Conservation (phyloP, 208 protist species). For the Leishmania aethiopica region DNA sequence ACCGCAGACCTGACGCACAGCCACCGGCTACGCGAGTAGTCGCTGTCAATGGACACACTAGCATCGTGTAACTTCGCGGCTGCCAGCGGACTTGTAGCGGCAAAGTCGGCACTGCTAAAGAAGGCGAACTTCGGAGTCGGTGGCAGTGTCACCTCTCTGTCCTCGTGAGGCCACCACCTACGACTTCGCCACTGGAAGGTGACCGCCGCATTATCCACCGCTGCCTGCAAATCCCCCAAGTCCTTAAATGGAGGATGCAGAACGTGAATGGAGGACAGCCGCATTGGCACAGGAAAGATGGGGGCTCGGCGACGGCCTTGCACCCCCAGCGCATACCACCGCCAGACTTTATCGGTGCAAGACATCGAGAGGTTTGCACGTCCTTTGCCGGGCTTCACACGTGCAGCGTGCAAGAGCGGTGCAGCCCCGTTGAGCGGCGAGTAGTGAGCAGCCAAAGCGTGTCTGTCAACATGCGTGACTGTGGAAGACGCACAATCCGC, state of each 20-base stretch:
- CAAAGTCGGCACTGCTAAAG: conserved; percentile 3
- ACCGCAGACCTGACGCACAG: background rate
- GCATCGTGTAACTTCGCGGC: background rate
- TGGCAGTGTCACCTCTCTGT: background rate
- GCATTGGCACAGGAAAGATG: conserved; percentile 52
- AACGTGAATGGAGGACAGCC: conserved; percentile 43
- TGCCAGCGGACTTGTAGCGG: background rate
- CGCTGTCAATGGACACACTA: conserved; percentile 15
- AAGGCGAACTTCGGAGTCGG: background rate
- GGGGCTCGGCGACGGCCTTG: conserved; percentile 51
- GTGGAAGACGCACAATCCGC: background rate
- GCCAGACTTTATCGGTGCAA: conserved; percentile 90
- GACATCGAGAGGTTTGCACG: conserved; percentile 84
- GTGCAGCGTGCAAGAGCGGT: conserved; percentile 17
- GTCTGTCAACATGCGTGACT: conserved; percentile 15
- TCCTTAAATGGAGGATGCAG: background rate
- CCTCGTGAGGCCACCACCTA: background rate
- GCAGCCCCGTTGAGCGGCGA: conserved; percentile 39
- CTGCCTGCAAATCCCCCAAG: too few species aligned
- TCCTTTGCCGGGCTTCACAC: conserved; percentile 90
- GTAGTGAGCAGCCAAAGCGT: conserved; percentile 58
- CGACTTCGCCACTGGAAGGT: conserved; percentile 23
- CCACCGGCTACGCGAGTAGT: conserved; percentile 40
- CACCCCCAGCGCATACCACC: conserved; percentile 75
- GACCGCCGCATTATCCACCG: background rate